A percentile compares a stretch with the other conserved stretches of the same genome.
Conservation (phyloP, 1,284 basidiomycete species). For the Sporisorium iseilematis-ciliati region DNA sequence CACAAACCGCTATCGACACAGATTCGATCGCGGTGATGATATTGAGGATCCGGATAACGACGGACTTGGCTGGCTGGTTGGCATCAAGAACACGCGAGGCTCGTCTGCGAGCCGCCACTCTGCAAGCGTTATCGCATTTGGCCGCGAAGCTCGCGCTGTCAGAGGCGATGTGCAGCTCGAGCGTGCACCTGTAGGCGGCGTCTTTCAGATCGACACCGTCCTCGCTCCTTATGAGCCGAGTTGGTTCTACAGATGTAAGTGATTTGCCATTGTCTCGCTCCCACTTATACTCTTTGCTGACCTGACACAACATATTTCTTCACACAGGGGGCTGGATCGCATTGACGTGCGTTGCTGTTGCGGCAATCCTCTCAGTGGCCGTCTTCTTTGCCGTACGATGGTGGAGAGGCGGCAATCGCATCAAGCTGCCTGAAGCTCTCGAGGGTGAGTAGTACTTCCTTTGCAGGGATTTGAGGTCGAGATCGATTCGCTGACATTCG, state of each 20-base stretch:
- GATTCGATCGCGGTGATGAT: background rate
- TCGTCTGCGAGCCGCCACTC: constrained; percentile 77
- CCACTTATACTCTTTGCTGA: background rate
- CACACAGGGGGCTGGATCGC: constrained; percentile 47
- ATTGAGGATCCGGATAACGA: constrained; percentile 43
- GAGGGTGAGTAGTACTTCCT: constrained; percentile 33
- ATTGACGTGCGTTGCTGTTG: constrained; percentile 8
- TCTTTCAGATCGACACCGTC: constrained; percentile 86
- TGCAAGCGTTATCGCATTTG: constrained; percentile 83
- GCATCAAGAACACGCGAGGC: constrained; percentile 88
- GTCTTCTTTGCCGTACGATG: constrained; percentile 23
- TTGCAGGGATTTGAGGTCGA: background rate
- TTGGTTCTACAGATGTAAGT: constrained; percentile 65
- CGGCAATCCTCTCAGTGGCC: background rate
- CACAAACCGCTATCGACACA: constrained; percentile 14
- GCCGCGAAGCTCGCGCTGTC: constrained; percentile 76
- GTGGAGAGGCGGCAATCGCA: constrained; percentile 42
- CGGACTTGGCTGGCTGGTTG: constrained; percentile 79
- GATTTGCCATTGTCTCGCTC: too few relatives aligned
- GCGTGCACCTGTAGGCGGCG: constrained; percentile 73
- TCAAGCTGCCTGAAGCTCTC: constrained; percentile 44
- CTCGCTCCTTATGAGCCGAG: constrained; percentile 84
- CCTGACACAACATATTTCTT: background rate
- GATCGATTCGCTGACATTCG: background rate
- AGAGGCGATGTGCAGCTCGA: constrained; percentile 9